Base-by-base conservation (phyloP, 805 yeast species). In the Saturnispora dispora region DNA sequence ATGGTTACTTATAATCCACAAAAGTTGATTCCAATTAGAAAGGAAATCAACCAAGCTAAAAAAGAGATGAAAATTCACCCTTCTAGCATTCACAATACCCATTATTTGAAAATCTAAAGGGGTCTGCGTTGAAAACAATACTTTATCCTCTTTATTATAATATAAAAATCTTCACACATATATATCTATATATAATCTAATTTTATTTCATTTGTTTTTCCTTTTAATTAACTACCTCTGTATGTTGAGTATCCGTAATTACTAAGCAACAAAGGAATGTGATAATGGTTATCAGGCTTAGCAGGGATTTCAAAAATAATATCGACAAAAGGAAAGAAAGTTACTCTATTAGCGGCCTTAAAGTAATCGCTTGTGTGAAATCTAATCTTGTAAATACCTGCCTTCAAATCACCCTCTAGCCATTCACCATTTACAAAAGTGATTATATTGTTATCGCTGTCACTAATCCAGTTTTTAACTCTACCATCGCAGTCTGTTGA, bases 221-320 rank as follows among this genome's bases (percentile, higher is more conserved):
- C 11, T 37, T 18, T 18, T 7, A 6, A 18, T 13, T 37, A 63
- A 23, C 66, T 61, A 13, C 98, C 98, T 52, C 97, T 76, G 70
- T 90, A 90, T 0, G 97, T 90, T 5, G 95, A 80, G 69, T 89
- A 90, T 33, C 96, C 84, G 68, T 84, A 88, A 62, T 88, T 88
- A 43, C 96, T 82, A 52, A 90, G 71, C 50, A 90, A 74, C 55
- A 90, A 69, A 0, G 98, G 98, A 50, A 90, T 84, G 64, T 90
- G 98, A 67, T 88, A 90, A 64, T 90, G 98, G 37, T 78, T 71
- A 53, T 83, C 88, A 0, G 88, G 83, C 0, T 85, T 85, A 55
- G 74, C 72, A 6, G 74, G 75, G 3, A 90, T 79, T 30, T 76
- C 76, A 62, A 90, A 90, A 0, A 75, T 72, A 39, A 90, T 85